phyloP scores from a whole-genome alignment of 805 yeast genomes.

The Vanderwaltozyma verrucispora region DNA sequence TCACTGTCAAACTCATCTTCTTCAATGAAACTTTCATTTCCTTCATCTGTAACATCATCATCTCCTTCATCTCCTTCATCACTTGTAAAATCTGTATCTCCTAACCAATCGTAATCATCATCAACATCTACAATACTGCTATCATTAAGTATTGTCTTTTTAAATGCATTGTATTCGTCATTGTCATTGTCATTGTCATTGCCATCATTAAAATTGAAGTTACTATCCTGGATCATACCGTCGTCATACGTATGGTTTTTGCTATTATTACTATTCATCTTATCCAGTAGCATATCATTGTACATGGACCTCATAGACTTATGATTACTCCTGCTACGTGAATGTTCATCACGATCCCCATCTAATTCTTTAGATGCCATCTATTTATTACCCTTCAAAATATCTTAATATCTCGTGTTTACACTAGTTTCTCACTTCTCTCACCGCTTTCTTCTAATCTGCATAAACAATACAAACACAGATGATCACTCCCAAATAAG shows the following conservation, averaged over 20 bases:
- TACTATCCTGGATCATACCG: conserved; percentile 10
- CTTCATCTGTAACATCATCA: conserved; percentile 5
- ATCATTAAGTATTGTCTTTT: conserved; percentile 12
- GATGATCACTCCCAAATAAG: too few species aligned
- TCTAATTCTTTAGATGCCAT: too few species aligned
- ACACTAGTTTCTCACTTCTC: too few species aligned
- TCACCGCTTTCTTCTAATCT: too few species aligned
- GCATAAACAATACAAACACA: too few species aligned
- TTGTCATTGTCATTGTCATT: conserved; percentile 9
- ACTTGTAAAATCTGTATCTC: conserved; percentile 3
- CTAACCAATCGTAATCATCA: conserved; percentile 6
- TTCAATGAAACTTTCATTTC: conserved; percentile 15
- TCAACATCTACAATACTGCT: conserved; percentile 10
- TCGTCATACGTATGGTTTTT: not conserved
- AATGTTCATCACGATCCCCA: too few species aligned
- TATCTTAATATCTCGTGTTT: too few species aligned
- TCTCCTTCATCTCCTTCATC: conserved; percentile 10
- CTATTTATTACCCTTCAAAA: too few species aligned
- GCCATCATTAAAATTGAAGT: too few species aligned
- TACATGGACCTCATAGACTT: not conserved
- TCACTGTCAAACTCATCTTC: conserved; percentile 10
- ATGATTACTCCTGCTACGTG: too few species aligned
- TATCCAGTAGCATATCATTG: conserved; percentile 9
- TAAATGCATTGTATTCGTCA: conserved; percentile 6
- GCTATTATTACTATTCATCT: conserved; percentile 6